Conservation (phyloP, 306 rosid species). For the Vigna radiata region DNA sequence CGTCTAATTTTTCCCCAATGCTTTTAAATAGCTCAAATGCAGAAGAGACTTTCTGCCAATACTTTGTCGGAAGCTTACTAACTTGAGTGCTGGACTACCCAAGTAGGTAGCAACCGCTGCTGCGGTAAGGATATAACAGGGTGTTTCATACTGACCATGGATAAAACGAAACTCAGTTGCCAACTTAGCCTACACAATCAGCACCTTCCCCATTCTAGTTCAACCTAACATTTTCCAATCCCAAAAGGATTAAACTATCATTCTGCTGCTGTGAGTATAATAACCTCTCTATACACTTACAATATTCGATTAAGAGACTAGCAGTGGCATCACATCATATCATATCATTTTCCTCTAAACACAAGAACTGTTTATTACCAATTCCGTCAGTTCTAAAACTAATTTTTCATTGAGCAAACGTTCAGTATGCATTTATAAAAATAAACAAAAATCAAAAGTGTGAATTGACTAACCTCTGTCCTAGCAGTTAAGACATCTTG, state of each 20-base stretch:
- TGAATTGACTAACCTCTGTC: constrained; percentile 65
- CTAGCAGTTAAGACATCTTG: constrained; percentile 85
- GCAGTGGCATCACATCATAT: neutral
- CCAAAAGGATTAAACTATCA: neutral
- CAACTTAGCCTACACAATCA: neutral
- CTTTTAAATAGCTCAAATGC: neutral
- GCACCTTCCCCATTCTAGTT: neutral
- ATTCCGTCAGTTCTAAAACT: neutral
- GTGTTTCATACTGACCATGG: neutral
- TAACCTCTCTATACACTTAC: neutral
- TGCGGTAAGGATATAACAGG: neutral
- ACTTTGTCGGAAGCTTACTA: neutral
- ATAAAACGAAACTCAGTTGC: neutral
- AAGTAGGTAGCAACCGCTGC: neutral
- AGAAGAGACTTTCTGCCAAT: neutral
- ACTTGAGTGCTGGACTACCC: neutral
- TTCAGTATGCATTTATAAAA: neutral
- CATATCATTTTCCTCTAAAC: neutral
- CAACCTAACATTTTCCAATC: neutral
- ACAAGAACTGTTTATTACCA: neutral
- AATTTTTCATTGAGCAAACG: neutral
- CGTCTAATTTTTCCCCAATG: neutral
- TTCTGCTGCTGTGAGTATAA: neutral
- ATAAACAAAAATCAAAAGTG: neutral
- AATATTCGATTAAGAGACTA: neutral